Conservation (phyloP, 2,329 filamentous ascomycete species). For the Aspergillus sp. region DNA sequence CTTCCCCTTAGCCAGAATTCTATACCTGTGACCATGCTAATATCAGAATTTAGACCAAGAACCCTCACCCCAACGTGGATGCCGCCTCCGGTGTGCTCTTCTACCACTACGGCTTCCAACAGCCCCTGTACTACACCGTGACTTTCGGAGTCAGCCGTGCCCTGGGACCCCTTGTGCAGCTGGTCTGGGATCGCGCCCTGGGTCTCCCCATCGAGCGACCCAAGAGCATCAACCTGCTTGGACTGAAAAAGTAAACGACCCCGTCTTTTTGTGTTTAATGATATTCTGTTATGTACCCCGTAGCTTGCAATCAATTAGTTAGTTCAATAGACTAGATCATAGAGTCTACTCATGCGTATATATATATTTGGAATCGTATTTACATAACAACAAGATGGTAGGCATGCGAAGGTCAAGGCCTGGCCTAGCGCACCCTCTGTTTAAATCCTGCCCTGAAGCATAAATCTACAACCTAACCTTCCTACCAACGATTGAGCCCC, state of each 20-base stretch:
- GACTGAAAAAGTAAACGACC: conserved; percentile 64
- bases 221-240: conserved; percentile 94
- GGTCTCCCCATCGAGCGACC: conserved; percentile 95
- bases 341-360: neutral
- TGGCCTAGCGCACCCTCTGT: neutral
- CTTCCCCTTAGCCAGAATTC: conserved; percentile 5
- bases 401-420: neutral
- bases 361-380: neutral
- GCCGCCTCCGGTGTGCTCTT: conserved; percentile 90
- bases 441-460: too few species aligned
- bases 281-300: neutral
- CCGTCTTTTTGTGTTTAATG: neutral
- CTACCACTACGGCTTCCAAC: conserved; percentile 96
- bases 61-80: conserved; percentile 97
- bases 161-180: conserved; percentile 85
- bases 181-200: conserved; percentile 93
- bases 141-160: conserved; percentile 67
- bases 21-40: neutral
- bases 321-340: conserved; percentile 7
- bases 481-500: conserved; percentile 52
- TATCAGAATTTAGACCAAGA: conserved; percentile 67
- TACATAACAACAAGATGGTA: neutral
- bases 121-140: conserved; percentile 89
- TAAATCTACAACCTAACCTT: conserved; percentile 45
- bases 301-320: neutral